Base-by-base conservation (phyloP, 1,284 basidiomycete genomes). In the Fomitopsis palustris region DNA sequence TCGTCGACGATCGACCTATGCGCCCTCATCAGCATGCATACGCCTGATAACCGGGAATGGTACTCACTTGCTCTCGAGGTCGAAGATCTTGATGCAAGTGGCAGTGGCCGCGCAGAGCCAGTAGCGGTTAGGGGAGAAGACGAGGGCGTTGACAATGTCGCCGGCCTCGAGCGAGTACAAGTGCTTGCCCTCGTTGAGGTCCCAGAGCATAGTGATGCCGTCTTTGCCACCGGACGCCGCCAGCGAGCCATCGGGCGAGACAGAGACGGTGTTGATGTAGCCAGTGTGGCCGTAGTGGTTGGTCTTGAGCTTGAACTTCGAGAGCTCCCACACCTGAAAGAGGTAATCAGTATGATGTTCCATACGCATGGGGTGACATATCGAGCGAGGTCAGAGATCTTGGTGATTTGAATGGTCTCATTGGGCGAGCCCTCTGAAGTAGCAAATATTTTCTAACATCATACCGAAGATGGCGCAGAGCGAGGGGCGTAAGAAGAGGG, bases 171-270 rank as follows among this genome's bases (percentile, higher is more conserved):
- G 92, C 62, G 95, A 98, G 88, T 99, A 99, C 72, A 99, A 89
- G 87, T 99, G 96, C 84, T 99, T 99, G 85, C 95, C 96, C 83
- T 99, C 97, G 80, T 98, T 98, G 70, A 99, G 84, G 78, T 99
- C 97, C 97, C 96, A 99, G 65, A 99, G 92, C 97, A 99, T 99
- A 75, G 96, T 98, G 79, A 99, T 96, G 66, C 95, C 95, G 77
- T 99, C 97, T 82, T 98, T 98, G 72, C 97, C 97, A 74, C 97
- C 97, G 53, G 97, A 99, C 57, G 97, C 97, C 73, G 96, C 96
- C 72, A 99, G 89, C 54, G 97, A 99, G 67, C 97, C 97, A 75
- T 99, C 97, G 64, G 97, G 97, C 47, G 97, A 99, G 65, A 99
- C 95, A 64, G 97, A 96, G 73, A 99, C 81, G 69, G 96, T 96